Percentiles rank a stretch among this genome's conserved stretches.
phyloP scores from a whole-genome alignment of 1,284 basidiomycete genomes.

The Naganishia sp. region DNA sequence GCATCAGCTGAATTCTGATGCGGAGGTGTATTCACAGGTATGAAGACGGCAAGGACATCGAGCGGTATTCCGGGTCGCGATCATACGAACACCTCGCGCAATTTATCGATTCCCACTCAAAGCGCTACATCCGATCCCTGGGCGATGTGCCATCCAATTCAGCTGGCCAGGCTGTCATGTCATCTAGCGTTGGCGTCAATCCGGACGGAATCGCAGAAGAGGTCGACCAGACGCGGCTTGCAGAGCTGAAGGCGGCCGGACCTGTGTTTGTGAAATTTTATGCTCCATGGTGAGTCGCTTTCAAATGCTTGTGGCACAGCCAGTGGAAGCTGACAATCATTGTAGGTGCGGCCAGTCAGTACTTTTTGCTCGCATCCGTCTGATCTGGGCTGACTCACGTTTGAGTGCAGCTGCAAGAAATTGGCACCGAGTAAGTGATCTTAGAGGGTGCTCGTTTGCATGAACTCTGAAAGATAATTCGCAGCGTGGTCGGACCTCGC shows the following conservation, averaged over 20 bases:
- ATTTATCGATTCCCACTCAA: slow-evolving; percentile 58
- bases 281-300: slow-evolving; percentile 70
- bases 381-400: slow-evolving; percentile 16
- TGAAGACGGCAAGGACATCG: slow-evolving; percentile 64
- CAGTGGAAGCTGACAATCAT: not conserved
- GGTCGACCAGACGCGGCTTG: slow-evolving; percentile 62
- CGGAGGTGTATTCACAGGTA: slow-evolving; percentile 40
- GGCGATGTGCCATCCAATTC: slow-evolving; percentile 17
- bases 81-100: slow-evolving; percentile 59
- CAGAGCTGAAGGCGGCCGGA: slow-evolving; percentile 59
- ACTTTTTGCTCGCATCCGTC: not conserved
- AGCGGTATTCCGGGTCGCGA: slow-evolving; percentile 63
- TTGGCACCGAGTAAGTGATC: slow-evolving; percentile 65
- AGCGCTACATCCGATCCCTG: slow-evolving; percentile 47
- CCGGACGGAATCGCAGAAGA: slow-evolving; percentile 64
- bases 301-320: not conserved
- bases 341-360: slow-evolving; percentile 71
- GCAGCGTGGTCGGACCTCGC: slow-evolving; percentile 71
- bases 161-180: slow-evolving; percentile 4
- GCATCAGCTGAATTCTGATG: not conserved
- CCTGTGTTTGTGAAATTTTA: slow-evolving; percentile 85
- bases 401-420: slow-evolving; percentile 67
- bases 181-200: slow-evolving; percentile 56
- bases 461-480: not conserved
- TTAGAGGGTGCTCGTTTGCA: not conserved